Evolutionary conservation across 2,329 filamentous ascomycete genomes (phyloP).

Genomic region (Pseudogymnoascus sp.): DNA sequence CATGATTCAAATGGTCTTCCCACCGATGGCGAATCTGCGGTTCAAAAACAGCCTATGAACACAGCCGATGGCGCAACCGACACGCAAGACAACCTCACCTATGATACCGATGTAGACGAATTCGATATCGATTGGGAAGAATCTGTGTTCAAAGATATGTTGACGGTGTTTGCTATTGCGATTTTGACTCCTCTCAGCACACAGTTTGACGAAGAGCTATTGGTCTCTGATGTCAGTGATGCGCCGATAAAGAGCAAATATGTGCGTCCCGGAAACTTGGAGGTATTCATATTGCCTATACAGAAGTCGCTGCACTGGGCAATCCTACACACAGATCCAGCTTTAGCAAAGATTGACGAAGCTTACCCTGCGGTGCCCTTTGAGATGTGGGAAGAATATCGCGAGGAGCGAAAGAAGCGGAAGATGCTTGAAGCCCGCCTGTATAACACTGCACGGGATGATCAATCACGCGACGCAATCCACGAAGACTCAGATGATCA

Average conservation of each 20-base stretch:
- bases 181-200: constrained; percentile 1
- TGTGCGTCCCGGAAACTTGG: constrained; percentile 36
- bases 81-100: not conserved
- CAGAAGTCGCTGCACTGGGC: constrained; percentile 36
- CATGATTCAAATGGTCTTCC: not conserved
- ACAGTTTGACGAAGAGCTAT: not conserved
- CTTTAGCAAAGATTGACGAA: constrained; percentile 29
- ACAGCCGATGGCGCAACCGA: too few species aligned
- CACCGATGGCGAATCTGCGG: not conserved
- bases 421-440: not conserved
- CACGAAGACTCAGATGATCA: not conserved
- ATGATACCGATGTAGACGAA: not conserved
- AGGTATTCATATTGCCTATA: constrained; percentile 37
- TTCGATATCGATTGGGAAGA: constrained; percentile 9
- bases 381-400: constrained; percentile 11
- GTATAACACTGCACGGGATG: not conserved
- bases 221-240: not conserved
- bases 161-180: not conserved
- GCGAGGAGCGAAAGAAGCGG: not conserved
- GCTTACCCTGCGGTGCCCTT: constrained; percentile 22
- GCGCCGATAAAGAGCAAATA: constrained; percentile 26
- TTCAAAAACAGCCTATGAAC: not conserved
- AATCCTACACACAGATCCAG: constrained; percentile 37
- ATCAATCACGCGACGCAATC: not conserved
- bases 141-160: not conserved